These are phyloP conservation scores for Alternaria sp. DNA, from an alignment of 2,329 filamentous ascomycete species.

Conservation along the genomic window DNA sequence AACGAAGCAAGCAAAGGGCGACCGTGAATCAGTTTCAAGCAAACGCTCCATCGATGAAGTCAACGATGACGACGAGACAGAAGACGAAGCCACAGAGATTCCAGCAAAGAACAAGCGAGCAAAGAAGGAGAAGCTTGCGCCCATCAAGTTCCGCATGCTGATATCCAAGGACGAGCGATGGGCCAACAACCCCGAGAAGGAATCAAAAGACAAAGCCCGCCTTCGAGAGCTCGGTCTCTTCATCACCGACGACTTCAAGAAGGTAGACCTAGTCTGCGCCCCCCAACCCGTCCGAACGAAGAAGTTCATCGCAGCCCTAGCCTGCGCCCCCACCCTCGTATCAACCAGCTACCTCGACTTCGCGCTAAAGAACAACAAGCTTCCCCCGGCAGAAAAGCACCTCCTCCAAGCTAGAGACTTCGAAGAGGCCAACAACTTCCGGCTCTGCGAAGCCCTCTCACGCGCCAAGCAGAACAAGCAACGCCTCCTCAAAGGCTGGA, in stretches of 20 bases:
- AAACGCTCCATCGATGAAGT: constrained; percentile 56
- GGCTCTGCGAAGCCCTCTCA: constrained; percentile 69
- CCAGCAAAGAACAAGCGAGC: constrained; percentile 68
- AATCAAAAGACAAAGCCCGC: constrained; percentile 80
- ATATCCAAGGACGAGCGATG: constrained; percentile 86
- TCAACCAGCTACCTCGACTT: constrained; percentile 79
- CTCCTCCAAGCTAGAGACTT: constrained; percentile 72
- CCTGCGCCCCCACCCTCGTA: constrained; percentile 78
- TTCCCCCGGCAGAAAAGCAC: constrained; percentile 70
- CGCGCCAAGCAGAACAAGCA: constrained; percentile 79
- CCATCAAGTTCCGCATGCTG: constrained; percentile 75
- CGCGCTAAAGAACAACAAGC: constrained; percentile 71
- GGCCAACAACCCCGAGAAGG: constrained; percentile 73
- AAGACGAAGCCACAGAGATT: constrained; percentile 57
- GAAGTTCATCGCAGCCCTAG: constrained; percentile 90
- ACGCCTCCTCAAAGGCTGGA: constrained; percentile 74
- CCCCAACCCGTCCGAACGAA: constrained; percentile 86
- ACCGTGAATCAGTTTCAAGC: constrained; percentile 49
- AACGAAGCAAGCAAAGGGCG: constrained; percentile 32
- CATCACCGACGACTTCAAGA: constrained; percentile 75
- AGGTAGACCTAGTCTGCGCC: constrained; percentile 85
- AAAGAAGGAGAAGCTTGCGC: constrained; percentile 57
- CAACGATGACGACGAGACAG: constrained; percentile 47
- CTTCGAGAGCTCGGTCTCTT: constrained; percentile 83
- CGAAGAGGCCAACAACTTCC: constrained; percentile 74